Base-by-base conservation (phyloP, 208 protist genomes). In the Trypanosoma congolense region DNA sequence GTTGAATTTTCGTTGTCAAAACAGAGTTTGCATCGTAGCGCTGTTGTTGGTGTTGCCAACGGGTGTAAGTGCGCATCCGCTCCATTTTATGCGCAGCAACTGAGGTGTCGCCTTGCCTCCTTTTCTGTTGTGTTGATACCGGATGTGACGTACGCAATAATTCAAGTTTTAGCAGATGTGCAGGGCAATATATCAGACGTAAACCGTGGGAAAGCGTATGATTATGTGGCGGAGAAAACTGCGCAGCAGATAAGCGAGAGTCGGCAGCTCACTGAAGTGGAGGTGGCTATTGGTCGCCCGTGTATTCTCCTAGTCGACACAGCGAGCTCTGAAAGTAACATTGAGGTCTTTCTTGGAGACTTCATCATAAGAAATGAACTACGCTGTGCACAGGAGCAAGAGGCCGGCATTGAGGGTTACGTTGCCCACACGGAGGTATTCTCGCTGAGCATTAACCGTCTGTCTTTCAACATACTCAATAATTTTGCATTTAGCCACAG, bases 181-280 rank as follows among this genome's bases (percentile, higher is more conserved):
- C 53, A 74, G 61, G 55, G 65, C 21, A 50, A 83, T 55, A 70
- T 93, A n/a, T 80, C 76, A 3, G 75, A 80, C 24, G 56, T 66
- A 40, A 90, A 93, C 65, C 70, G 71, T 26, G 59, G 72, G 51
- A 85, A 83, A 56, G 86, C 79, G 6, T 83, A 80, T 50, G 68
- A 77, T 42, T 90, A 87, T 65, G 68, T 93, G 0, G 51, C 64
- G 3, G 60, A 75, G 41, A 67, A 63, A 44, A 64, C 55, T 0
- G 47, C 57, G 5, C 55, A 71, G 18, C 43, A 29, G 0, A 25
- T 69, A 10, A 44, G 55, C 4, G 48, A 61, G 25, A 42, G 48
- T 50, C 44, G 60, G 59, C 43, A 71, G 30, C 61, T 93, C 40
- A 80, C 60, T 44, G 61, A 87, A 56, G 51, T 89, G n/a, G 77